Evolutionary conservation across 345 rosid genomes (phyloP), one percentile per base, ranked within the genome.

Genomic region (Euphorbia tirucalli): DNA sequence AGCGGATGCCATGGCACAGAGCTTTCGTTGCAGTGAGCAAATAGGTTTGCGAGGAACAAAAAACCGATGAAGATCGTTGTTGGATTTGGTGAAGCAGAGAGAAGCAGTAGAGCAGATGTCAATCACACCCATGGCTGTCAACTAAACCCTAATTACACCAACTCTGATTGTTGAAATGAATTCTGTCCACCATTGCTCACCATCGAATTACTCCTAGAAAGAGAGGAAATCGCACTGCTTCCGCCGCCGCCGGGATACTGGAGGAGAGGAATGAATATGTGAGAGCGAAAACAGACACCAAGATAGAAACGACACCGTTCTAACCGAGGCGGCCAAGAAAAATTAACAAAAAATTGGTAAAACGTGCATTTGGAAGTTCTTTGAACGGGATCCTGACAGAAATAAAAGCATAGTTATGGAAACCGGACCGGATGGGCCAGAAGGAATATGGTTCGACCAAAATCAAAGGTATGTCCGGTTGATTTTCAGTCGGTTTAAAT

Each of bases 71-170:
- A 35, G 57, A 61, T 61, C 74, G 32, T 67, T 19, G 56, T 46
- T 84, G 65, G 80, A 67, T 57, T 73, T 75, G 72, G 73, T 73
- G 62, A 71, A 71, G 57, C 77, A 77, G 58, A 80, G 78, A 41
- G 89, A 80, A 21, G 80, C 68, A 70, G 76, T 41, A 60, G 72
- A 77, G 79, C 66, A 67, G 72, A 85, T 22, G 73, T 77, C 85
- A 77, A 82, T 75, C 81, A 81, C 83, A 80, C 87, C 89, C 93
- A 92, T 88, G 55, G 72, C 71, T 66, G 37, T 25, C 16, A 7
- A 35, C 39, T 35, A 35, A 35, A n/a, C n/a, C n/a, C n/a, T n/a
- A n/a, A n/a, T n/a, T n/a, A n/a, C 7, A 35, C 7, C 39, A 35
- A 7, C 39, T 35, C 39, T 35, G 39, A 35, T 35, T 35, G 39